Base-by-base conservation (phyloP, 805 yeast genomes). In the Millerozyma miso region DNA sequence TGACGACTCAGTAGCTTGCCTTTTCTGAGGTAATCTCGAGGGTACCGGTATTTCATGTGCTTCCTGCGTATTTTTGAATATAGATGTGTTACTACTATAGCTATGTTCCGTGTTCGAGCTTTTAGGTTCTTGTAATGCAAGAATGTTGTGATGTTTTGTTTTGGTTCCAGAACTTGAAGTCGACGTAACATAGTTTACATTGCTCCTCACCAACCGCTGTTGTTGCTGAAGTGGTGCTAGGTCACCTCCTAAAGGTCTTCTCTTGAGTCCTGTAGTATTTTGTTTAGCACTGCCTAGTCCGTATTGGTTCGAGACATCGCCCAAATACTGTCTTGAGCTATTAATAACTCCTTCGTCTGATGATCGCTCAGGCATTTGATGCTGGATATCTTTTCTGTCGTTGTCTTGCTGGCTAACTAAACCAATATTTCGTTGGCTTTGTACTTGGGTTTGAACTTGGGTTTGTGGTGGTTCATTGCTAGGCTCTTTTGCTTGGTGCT, bases 1-100 rank as follows among this genome's bases (percentile, higher is more conserved):
- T 31, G 74, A 64, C 8, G 77, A 64, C 48, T 79, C 82, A 12
- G 83, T 76, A 0, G 83, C 81, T 50, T 71, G 77, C 50, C 84
- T 65, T 49, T 79, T 80, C 49, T 65, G 69, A 13, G 74, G 74
- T 50, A 69, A 49, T 49, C 72, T 57, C 5, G 67, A 51, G 19
- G 67, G 67, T 18, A 58, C 49, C 2, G 45, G 40, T 19, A 50
- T 42, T 13, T 50, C 50, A 14, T 38, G 52, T 31, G 42, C 33
- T 16, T 41, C 42, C 5, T 45, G 18, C 4, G 46, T 31, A 16
- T 44, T 31, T 20, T 43, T 18, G 7, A 35, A 31, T 32, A 43
- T 26, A 19, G 43, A 13, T 5, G 33, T 40, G 20, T 19, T 47
- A 35, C n/a, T 44, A 38, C 39, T 43, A 31, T 35, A 18, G 37